Evolutionary conservation across 306 rosid species (phyloP).

Genomic region (Myrica gale): DNA sequence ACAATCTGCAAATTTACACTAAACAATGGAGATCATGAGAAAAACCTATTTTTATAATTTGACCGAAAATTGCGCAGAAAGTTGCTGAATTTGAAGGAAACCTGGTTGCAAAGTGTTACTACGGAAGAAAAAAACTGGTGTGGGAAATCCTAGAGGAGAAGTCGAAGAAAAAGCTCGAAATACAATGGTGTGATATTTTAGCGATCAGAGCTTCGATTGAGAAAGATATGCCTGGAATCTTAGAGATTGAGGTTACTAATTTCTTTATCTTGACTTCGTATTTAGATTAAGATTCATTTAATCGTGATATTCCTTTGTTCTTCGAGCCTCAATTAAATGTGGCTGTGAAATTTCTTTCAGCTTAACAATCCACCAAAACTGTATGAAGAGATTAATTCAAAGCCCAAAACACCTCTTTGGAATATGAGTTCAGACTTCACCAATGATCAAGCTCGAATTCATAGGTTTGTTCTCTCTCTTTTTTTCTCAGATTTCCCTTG

Average conservation of each 20-base stretch:
- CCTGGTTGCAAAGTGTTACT: constrained; percentile 57
- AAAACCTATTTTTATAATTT: neutral
- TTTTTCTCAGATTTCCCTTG: neutral
- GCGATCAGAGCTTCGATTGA: constrained; percentile 40
- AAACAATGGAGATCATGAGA: neutral
- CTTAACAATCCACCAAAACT: constrained; percentile 30
- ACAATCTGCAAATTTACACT: neutral
- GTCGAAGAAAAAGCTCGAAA: constrained; percentile 53
- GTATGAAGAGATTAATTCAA: constrained; percentile 24
- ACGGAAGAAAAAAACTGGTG: constrained; percentile 46
- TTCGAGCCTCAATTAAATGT: neutral
- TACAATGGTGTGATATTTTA: constrained; percentile 41
- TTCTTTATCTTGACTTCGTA: neutral
- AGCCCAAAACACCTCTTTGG: constrained; percentile 37
- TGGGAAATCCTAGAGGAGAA: constrained; percentile 54
- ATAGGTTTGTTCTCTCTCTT: constrained; percentile 10
- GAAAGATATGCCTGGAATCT: constrained; percentile 38
- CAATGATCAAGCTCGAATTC: constrained; percentile 26
- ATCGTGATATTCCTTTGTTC: neutral
- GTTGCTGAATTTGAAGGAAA: constrained; percentile 31
- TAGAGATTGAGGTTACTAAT: constrained; percentile 36
- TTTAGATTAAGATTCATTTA: neutral
- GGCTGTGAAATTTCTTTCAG: constrained; percentile 7
- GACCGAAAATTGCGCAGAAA: constrained; percentile 32
- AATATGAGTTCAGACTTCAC: constrained; percentile 30